These are phyloP conservation scores for Epicoccum sorghinum DNA, from an alignment of 2,329 filamentous ascomycete species.

Conservation along the genomic window DNA sequence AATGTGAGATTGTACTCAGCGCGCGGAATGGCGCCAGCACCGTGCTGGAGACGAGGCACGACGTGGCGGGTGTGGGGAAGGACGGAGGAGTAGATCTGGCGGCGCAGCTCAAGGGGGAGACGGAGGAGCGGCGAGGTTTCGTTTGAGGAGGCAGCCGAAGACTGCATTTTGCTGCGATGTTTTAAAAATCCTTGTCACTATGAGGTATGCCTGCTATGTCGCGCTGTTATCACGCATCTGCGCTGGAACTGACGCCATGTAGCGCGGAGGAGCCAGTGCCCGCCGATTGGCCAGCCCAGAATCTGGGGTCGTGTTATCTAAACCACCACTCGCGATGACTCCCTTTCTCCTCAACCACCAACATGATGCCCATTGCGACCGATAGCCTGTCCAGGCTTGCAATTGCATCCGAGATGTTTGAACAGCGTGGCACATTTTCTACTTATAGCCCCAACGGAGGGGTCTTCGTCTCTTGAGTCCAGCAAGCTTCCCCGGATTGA, in stretches of 20 bases:
- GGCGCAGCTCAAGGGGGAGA: slow-evolving; percentile 54
- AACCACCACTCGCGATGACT: slow-evolving; percentile 22
- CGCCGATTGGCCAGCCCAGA: slow-evolving; percentile 25
- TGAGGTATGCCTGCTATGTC: neutral
- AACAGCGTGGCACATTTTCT: slow-evolving; percentile 36
- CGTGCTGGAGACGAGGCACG: slow-evolving; percentile 28
- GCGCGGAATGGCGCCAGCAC: slow-evolving; percentile 20
- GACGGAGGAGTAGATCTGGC: slow-evolving; percentile 50
- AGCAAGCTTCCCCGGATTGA: slow-evolving; percentile 33
- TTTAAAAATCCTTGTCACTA: neutral
- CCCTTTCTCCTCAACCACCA: slow-evolving; percentile 24
- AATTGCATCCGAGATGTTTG: slow-evolving; percentile 23
- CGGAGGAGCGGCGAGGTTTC: slow-evolving; percentile 38
- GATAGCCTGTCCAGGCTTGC: slow-evolving; percentile 37
- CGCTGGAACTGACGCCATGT: slow-evolving; percentile 21
- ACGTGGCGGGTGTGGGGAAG: slow-evolving; percentile 50
- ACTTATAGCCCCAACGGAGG: slow-evolving; percentile 61
- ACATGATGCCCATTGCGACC: slow-evolving; percentile 35
- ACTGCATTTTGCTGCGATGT: slow-evolving; percentile 18
- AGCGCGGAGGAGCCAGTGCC: slow-evolving; percentile 4
- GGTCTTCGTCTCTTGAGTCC: slow-evolving; percentile 54
- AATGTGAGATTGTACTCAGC: slow-evolving; percentile 41
- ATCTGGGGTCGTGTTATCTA: slow-evolving; percentile 19
- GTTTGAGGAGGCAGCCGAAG: neutral
- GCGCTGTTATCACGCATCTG: neutral